Conservation (phyloP, 192 early-diverging fungal species). For the Coemansia sp. region DNA sequence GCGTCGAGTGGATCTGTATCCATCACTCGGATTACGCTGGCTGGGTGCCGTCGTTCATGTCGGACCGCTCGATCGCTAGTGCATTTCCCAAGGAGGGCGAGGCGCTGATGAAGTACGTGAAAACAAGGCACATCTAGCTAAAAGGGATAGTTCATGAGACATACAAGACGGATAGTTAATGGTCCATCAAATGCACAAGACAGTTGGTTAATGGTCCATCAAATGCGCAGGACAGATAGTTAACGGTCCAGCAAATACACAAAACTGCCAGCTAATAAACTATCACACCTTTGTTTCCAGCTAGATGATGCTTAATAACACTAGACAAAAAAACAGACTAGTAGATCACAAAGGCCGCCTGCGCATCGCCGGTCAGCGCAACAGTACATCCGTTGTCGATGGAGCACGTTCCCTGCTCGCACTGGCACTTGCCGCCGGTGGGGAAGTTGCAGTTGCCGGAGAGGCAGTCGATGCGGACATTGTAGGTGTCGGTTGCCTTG, state of each 20-base stretch:
- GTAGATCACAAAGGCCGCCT: constrained; percentile 41
- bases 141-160: too few relatives aligned
- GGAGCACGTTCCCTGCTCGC: constrained; percentile 44
- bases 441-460: constrained; percentile 49
- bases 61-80: constrained; percentile 35
- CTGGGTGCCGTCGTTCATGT: constrained; percentile 43
- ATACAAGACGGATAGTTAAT: too few relatives aligned
- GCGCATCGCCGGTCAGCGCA: constrained; percentile 17
- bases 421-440: constrained; percentile 45
- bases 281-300: too few relatives aligned
- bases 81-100: constrained; percentile 45
- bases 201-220: too few relatives aligned
- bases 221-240: too few relatives aligned
- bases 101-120: constrained; percentile 27
- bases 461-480: constrained; percentile 35
- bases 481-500: constrained; percentile 25
- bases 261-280: too few relatives aligned
- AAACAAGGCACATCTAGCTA: background rate
- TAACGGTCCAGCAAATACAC: too few relatives aligned
- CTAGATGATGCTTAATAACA: too few relatives aligned
- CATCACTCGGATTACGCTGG: constrained; percentile 49
- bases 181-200: too few relatives aligned
- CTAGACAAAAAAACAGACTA: constrained; percentile 7
- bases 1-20: constrained; percentile 41
- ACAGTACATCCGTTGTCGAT: constrained; percentile 53